phyloP scores from a whole-genome alignment of 1,284 basidiomycete species.

The Rhodotorula sp. region DNA sequence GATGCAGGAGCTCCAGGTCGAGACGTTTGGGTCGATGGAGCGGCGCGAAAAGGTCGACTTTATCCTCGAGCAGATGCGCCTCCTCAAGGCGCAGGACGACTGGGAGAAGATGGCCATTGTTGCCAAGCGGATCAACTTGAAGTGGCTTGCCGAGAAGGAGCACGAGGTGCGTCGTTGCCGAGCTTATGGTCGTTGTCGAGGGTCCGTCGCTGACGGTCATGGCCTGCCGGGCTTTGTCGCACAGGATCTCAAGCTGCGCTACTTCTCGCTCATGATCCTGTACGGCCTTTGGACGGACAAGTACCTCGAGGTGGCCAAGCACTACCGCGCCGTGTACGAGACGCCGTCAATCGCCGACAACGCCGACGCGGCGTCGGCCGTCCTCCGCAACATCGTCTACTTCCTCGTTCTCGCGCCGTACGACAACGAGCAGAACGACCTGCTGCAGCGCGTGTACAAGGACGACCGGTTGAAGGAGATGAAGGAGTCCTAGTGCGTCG shows the following conservation, averaged over 20 bases:
- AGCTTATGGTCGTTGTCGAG: background rate
- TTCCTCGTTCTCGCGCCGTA: conserved; percentile 91
- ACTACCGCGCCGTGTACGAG: conserved; percentile 95
- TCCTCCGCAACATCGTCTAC: conserved; percentile 74
- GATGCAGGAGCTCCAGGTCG: conserved; percentile 92
- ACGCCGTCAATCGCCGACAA: conserved; percentile 60
- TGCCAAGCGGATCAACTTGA: conserved; percentile 87
- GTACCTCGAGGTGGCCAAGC: conserved; percentile 92
- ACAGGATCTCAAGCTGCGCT: conserved; percentile 92
- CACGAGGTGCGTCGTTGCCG: conserved; percentile 68
- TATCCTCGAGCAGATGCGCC: conserved; percentile 95
- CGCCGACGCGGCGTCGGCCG: conserved; percentile 41
- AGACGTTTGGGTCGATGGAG: conserved; percentile 99
- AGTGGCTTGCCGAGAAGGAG: conserved; percentile 82
- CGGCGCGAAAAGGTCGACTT: conserved; percentile 97
- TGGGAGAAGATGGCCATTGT: conserved; percentile 92
- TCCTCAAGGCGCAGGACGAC: conserved; percentile 73
- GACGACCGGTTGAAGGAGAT: conserved; percentile 67
- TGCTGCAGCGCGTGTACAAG: conserved; percentile 82
- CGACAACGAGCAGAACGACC: conserved; percentile 95
- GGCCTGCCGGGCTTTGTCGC: background rate
- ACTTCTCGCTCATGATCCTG: conserved; percentile 94
- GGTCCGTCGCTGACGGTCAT: conserved; percentile 7
- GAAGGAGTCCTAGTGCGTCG: conserved; percentile 78
- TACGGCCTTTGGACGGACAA: conserved; percentile 79